Evolutionary conservation across 2,329 filamentous ascomycete species (phyloP), one percentile per base, ranked within the genome.

Genomic region (Aureobasidium namibiae): DNA sequence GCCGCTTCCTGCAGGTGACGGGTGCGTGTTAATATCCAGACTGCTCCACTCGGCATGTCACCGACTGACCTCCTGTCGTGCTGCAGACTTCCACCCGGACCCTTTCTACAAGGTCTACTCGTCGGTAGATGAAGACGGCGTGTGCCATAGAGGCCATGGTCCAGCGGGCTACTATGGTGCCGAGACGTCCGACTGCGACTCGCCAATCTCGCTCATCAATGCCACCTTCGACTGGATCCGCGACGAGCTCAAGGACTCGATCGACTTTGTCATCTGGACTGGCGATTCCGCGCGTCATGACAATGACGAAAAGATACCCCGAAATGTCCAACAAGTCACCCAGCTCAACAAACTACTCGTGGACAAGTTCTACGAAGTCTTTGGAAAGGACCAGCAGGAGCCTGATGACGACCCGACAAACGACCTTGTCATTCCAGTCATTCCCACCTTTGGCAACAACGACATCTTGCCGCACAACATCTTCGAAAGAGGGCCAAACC

Each of bases 401-500:
- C 72, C 77, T 61, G 71, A 78, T 56, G 69, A 75, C 62, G 68
- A 76, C 61, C 78, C 78, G n/a, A 76, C 77, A 34, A 77, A 82
- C 57, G 82, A 83, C 60, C 81, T 91, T 61, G 73, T 80, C 13
- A 81, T 97, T 4, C 92, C 94, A 4, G 83, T 97, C 31, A 80
- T 99, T 21, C 92, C 94, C 0, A 96, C 87, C 0, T 86, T 96
- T 65, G 94, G 94, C 62, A 99, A 99, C 76, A 99, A 99, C 73
- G 94, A 99, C 69, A 92, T 99, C 61, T 83, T 96, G 61, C 94
- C 94, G 1, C 94, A 99, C 75, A 99, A 99, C 68, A 95, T 97
- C 69, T 85, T 99, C 71, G 78, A 84, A 42, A 80, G 83, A 1
- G 94, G 92, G 0, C 94, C 94, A 16, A 96, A 96, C 68, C 82